Conservation (phyloP, 2,329 filamentous ascomycete genomes). For the Thielaviopsis punctulata region DNA sequence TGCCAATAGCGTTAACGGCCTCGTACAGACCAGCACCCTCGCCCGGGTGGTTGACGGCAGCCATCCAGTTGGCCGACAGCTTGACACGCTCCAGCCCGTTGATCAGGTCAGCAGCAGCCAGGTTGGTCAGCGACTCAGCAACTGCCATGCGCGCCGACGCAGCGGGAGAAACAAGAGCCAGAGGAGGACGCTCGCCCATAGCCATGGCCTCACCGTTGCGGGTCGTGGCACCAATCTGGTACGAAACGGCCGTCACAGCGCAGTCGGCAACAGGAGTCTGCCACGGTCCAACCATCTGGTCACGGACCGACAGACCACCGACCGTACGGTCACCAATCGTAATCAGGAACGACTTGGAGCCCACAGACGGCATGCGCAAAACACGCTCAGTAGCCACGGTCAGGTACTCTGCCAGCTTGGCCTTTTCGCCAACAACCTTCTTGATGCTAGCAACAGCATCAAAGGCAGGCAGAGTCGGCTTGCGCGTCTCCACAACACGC, state of each 20-base stretch:
- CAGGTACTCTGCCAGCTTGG: slow-evolving; percentile 34
- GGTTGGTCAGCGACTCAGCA: slow-evolving; percentile 80
- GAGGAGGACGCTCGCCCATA: slow-evolving; percentile 79
- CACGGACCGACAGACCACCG: slow-evolving; percentile 70
- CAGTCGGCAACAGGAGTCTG: slow-evolving; percentile 89
- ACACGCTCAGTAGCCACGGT: slow-evolving; percentile 61
- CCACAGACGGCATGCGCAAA: slow-evolving; percentile 70
- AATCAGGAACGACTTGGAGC: slow-evolving; percentile 94
- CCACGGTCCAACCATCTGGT: slow-evolving; percentile 95
- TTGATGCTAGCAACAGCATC: slow-evolving; percentile 49
- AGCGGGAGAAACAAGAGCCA: slow-evolving; percentile 76
- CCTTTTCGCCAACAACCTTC: slow-evolving; percentile 40
- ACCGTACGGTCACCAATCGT: slow-evolving; percentile 90
- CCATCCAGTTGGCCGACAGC: slow-evolving; percentile 98
- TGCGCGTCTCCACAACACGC: slow-evolving; percentile 52
- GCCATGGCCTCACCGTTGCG: slow-evolving; percentile 90
- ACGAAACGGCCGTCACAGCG: slow-evolving; percentile 73
- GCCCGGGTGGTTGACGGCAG: slow-evolving; percentile 79
- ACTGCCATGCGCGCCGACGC: slow-evolving; percentile 95
- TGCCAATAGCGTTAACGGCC: slow-evolving; percentile 80
- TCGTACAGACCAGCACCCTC: slow-evolving; percentile 88
- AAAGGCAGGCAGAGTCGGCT: slow-evolving; percentile 51
- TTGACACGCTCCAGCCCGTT: slow-evolving; percentile 64
- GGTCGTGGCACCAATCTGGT: slow-evolving; percentile 46
- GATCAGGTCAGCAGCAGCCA: slow-evolving; percentile 58